Conservation (phyloP, 2,329 filamentous ascomycete genomes). For the Diaporthe batatas region DNA sequence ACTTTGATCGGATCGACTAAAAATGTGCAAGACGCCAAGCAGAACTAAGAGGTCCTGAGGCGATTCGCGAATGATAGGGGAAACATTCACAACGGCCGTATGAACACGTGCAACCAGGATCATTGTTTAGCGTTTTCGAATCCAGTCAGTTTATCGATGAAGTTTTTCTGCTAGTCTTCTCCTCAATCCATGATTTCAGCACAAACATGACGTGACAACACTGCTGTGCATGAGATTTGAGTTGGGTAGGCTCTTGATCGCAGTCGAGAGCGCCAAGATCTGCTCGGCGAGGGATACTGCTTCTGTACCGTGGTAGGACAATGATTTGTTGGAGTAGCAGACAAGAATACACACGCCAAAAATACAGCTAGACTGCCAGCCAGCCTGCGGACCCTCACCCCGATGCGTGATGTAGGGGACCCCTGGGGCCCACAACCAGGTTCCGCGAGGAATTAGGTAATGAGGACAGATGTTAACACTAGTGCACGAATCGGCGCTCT, state of each 20-base stretch:
- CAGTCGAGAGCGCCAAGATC: not conserved
- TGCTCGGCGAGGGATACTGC: not conserved
- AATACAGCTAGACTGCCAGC: not conserved
- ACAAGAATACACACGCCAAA: not conserved
- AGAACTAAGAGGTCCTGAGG: not conserved
- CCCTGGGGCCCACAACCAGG: constrained; percentile 2
- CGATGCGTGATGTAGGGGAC: constrained; percentile 9
- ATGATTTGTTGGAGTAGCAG: not conserved
- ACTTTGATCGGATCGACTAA: not conserved
- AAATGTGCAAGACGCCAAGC: not conserved
- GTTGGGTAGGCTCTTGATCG: not conserved
- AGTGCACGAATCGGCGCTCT: constrained; percentile 29
- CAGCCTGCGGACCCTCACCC: constrained; percentile 7
- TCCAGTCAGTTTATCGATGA: too few species aligned
- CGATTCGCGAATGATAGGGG: not conserved
- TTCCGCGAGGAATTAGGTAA: constrained; percentile 15
- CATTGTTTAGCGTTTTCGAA: too few species aligned
- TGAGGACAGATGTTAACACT: not conserved
- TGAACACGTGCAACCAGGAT: not conserved
- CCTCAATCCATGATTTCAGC: not conserved
- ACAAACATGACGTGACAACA: not conserved
- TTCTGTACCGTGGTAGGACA: not conserved
- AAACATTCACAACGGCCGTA: not conserved
- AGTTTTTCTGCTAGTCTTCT: not conserved
- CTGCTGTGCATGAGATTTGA: too few species aligned